Base-by-base conservation (phyloP, 2,329 filamentous ascomycete species). In the Talaromyces sp. region DNA sequence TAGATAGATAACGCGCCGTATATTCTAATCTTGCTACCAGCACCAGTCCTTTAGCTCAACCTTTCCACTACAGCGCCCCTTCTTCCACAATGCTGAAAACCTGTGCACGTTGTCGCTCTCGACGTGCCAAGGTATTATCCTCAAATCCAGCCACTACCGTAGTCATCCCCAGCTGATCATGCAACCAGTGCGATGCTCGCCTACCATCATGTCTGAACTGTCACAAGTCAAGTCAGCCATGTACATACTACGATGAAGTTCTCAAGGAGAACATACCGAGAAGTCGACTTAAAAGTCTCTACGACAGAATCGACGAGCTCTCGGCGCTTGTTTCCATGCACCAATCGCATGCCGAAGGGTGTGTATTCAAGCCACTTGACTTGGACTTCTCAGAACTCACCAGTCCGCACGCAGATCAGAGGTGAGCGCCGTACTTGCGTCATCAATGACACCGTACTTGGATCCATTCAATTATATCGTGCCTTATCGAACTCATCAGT, bases 151-250 rank as follows among this genome's bases (percentile, higher is more conserved):
- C 12, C 1, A 35, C 25, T 18, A 16, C 4, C 55, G n/a, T 44
- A 12, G 35, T 25, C n/a, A n/a, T n/a, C n/a, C n/a, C 25, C 31
- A 23, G 5, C 16, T 31, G 7, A 18, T 12, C 28, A 18, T 57
- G 37, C 37, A 57, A 57, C 55, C 9, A 58, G 55, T 58, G 55
- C 55, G 55, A 58, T 21, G 55, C 55, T 42, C 55, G 55, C 55
- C 39, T 58, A 6, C 55, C 55, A 18, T 58, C 55, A 18, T 58
- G 55, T 16, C 14, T 58, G 39, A 58, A 40, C 37, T 58, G 55
- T 28, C 39, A 28, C 37, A 58, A 58, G 55, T 58, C 55, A 42
- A 58, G 55, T n/a, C 23, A 18, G 37, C 55, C 37, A 33, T 58
- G 39, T 18, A 18, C n/a, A 3, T 40, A 40, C 39, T 40, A 40